phyloP scores from a whole-genome alignment of 176 grass and related monocot species.

The Dactylis glomerata region DNA sequence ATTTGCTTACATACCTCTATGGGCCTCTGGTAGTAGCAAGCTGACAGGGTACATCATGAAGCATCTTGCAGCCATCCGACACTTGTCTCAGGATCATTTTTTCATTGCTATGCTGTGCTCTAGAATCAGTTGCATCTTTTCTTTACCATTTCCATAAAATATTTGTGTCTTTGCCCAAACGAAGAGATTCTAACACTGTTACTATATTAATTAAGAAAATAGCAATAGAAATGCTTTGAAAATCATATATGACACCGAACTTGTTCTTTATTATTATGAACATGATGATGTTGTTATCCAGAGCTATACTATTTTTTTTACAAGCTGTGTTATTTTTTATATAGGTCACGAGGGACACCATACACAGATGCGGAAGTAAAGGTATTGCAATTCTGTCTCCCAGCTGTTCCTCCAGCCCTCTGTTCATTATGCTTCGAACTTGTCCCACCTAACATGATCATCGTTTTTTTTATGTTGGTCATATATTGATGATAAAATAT shows the following conservation, averaged over 20 bases:
- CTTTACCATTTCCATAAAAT: background rate
- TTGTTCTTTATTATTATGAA: background rate
- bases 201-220: background rate
- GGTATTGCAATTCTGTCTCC: conserved; percentile 42
- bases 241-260: background rate
- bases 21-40: background rate
- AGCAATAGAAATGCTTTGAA: background rate
- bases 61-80: background rate
- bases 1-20: conserved; percentile 17
- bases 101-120: background rate
- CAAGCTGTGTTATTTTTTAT: conserved; percentile 11
- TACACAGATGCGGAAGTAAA: conserved; percentile 95
- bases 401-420: background rate
- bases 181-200: background rate
- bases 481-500: background rate
- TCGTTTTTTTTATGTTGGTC: background rate
- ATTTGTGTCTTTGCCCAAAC: background rate
- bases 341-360: conserved; percentile 65
- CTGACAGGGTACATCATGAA: background rate
- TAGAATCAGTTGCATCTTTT: background rate
- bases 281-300: background rate
- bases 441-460: conserved; percentile 5
- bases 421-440: background rate
- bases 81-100: background rate
- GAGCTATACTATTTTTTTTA: conserved; percentile 5